Evolutionary conservation across 345 rosid genomes (phyloP), one percentile per base, ranked within the genome.

Genomic region (Gossypium anomalum): DNA sequence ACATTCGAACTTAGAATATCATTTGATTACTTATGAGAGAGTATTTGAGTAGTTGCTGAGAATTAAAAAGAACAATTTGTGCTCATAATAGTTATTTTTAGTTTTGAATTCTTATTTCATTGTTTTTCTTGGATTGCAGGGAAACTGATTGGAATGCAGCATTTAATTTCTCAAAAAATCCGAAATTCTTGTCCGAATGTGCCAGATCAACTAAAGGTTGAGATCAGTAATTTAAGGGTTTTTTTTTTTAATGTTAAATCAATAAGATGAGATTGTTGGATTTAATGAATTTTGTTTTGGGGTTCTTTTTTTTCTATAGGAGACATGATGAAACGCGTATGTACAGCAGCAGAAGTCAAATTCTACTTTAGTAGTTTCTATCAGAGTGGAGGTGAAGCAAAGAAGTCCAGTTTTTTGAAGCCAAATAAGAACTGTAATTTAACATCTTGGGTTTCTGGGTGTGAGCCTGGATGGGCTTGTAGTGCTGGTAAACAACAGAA

Each of bases 391-490:
- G 52, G 44, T 43, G 65, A 81, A 57, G 16, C 86, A 71, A 88
- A 77, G 85, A 83, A 79, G 70, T 56, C 89, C 59, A 77, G 82
- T 74, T 87, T 87, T 79, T 75, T 90, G 82, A 77, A 82, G 69
- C 99, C 99, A 1, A 95, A 95, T 86, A 89, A 83, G 78, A 95
- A 95, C 83, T 95, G 98, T 70, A 95, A 95, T 79, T 74, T 95
- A 80, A 80, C 90, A 12, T 84, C 97, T 8, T 93, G 99, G 99
- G 84, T 88, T 75, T 70, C 88, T 60, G 99, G 99, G n/a, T 93
- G 99, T 70, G 99, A 95, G 80, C 94, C 99, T 60, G 99, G 98
- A 70, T 95, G 99, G 99, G 93, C 91, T 78, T 95, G 99, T 77
- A 83, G 87, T 16, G 88, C 80, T 34, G 83, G 76, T 67, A 64